phyloP scores from a whole-genome alignment of 2,329 filamentous ascomycete species.

The Seiridium cupressi region DNA sequence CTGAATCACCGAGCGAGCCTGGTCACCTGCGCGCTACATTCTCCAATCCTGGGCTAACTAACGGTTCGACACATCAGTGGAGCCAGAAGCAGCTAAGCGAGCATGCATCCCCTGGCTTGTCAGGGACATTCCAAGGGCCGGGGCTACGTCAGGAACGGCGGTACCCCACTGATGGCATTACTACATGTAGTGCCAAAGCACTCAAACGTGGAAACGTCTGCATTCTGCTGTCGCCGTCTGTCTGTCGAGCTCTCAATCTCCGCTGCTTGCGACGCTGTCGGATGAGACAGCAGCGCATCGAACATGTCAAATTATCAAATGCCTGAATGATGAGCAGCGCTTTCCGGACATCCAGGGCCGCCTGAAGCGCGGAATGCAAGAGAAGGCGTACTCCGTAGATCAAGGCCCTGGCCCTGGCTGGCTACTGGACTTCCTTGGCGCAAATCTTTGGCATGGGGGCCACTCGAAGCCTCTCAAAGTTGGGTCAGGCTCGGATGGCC shows the following conservation, averaged over 20 bases:
- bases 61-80: background rate
- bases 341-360: background rate
- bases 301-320: background rate
- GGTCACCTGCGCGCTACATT: background rate
- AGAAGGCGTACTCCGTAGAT: background rate
- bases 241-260: background rate
- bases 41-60: background rate
- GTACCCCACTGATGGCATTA: no score
- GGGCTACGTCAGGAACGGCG: background rate
- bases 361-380: background rate
- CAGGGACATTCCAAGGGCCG: background rate
- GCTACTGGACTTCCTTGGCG: background rate
- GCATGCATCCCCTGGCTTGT: constrained; percentile 1
- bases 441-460: constrained; percentile 1
- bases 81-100: background rate
- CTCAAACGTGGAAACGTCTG: background rate
- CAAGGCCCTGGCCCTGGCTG: background rate
- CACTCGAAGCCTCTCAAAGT: constrained; percentile 2
- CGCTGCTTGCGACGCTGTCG: background rate
- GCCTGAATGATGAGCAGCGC: background rate
- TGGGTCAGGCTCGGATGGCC: background rate
- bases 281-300: background rate
- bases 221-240: background rate
- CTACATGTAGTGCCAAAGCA: background rate
- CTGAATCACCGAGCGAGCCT: background rate